Evolutionary conservation across 805 yeast genomes (phyloP), one percentile per base, ranked within the genome.

Genomic region (Kuraishia piskuri): DNA sequence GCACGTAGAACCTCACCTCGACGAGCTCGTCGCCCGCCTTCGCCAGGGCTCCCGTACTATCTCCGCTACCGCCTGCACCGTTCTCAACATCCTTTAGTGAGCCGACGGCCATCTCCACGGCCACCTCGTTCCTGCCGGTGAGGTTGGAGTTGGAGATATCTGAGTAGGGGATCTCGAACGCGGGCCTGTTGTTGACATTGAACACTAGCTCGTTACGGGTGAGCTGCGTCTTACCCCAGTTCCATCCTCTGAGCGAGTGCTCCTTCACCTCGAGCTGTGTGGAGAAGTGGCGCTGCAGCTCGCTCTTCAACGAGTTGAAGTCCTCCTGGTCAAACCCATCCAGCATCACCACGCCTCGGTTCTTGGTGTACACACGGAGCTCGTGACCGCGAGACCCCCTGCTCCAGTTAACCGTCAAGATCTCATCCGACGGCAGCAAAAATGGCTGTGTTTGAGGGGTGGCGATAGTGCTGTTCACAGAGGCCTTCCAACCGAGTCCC

Each of bases 191-290:
- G 63, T 88, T 88, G 22, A 91, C 84, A 54, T 84, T 82, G 70
- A 94, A 91, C 25, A 89, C 81, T 67, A 94, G 74, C 68, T 94
- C 99, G 61, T 90, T 88, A 67, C 96, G 81, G 21, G 96, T 96
- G 65, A 94, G 80, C 66, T 91, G 96, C 17, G 92, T 77, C 58
- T 86, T 83, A 53, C 99, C 99, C 99, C 99, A 94, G 70, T 94
- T 94, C 99, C 99, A 94, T 31, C 99, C 99, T 72, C 97, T 82
- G 58, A 94, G 73, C 3, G 97, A 87, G 69, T 94, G 99, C 62
- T 92, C 98, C 62, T 78, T 82, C 57, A 79, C 85, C 61, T 94
- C 98, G 55, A 94, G 76, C 53, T 80, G 79, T 47, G 88, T 73
- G 52, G 70, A 75, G 68, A 90, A 89, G 63, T 86, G 80, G 59